These are phyloP conservation scores for Nicotiana benthamiana DNA, from an alignment of 257 asterid species.

Conservation along the genomic window DNA sequence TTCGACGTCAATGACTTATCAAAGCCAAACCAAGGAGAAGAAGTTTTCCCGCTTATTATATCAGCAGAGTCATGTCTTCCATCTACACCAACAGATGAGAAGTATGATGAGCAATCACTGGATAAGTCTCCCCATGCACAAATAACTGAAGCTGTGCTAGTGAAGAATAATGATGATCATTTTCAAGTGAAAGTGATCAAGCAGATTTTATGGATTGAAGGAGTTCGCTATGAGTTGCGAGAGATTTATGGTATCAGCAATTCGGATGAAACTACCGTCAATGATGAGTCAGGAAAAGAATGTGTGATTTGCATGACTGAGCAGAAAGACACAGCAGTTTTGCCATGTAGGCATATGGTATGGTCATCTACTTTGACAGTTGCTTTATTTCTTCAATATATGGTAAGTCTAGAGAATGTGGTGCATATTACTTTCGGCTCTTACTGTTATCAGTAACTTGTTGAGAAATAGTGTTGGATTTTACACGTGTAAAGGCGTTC, in stretches of 20 bases:
- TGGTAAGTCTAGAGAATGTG: not conserved
- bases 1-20: conserved; percentile 73
- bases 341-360: conserved; percentile 98
- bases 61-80: conserved; percentile 48
- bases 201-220: conserved; percentile 75
- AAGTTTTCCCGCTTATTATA: conserved; percentile 79
- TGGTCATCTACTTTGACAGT: conserved; percentile 18
- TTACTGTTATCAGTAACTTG: not conserved
- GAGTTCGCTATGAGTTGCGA: conserved; percentile 76
- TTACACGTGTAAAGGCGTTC: not conserved
- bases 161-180: conserved; percentile 36
- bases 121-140: conserved; percentile 52
- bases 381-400: not conserved
- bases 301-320: conserved; percentile 96
- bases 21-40: conserved; percentile 55
- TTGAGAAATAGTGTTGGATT: not conserved
- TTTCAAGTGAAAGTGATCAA: conserved; percentile 65
- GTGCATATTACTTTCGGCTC: not conserved
- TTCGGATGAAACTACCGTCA: conserved; percentile 42
- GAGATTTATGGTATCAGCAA: conserved; percentile 72
- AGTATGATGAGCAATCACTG: conserved; percentile 13
- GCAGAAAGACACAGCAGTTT: conserved; percentile 74
- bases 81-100: conserved; percentile 18
- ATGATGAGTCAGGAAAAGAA: conserved; percentile 60
- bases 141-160: conserved; percentile 69